A percentile compares a stretch with the other conserved stretches of the same genome.
phyloP scores from a whole-genome alignment of 225 moss, liverwort and hornwort species.

The Antitrichia curtipendula region DNA sequence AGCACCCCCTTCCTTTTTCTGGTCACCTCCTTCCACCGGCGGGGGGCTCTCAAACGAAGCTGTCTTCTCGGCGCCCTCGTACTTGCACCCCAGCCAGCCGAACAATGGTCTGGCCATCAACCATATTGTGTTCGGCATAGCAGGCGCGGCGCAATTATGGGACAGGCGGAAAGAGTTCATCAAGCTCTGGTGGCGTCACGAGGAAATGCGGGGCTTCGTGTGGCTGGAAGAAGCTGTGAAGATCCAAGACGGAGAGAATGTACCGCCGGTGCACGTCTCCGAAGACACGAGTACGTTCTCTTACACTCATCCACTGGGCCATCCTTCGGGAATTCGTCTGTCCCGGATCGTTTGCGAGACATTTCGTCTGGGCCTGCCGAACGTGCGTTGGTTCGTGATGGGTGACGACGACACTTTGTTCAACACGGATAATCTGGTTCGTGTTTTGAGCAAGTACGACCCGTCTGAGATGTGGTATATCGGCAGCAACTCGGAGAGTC shows the following conservation, averaged over 20 bases:
- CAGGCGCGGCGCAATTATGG: slow-evolving; percentile 92
- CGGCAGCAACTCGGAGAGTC: slow-evolving; percentile 85
- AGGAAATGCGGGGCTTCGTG: slow-evolving; percentile 91
- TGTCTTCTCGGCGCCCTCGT: background rate
- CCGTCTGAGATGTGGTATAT: slow-evolving; percentile 89
- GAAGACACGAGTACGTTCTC: slow-evolving; percentile 76
- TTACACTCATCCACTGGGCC: slow-evolving; percentile 75
- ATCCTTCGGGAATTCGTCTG: slow-evolving; percentile 87
- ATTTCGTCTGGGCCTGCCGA: slow-evolving; percentile 47
- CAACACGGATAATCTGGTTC: slow-evolving; percentile 77
- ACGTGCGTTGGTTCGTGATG: slow-evolving; percentile 97
- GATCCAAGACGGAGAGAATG: slow-evolving; percentile 6
- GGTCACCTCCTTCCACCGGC: background rate
- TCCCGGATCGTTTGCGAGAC: slow-evolving; percentile 75
- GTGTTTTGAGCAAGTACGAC: slow-evolving; percentile 77
- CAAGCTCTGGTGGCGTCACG: slow-evolving; percentile 84
- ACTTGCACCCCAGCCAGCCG: background rate
- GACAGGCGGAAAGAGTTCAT: slow-evolving; percentile 75
- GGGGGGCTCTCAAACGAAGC: background rate
- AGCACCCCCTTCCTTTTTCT: slow-evolving; percentile 22
- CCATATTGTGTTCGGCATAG: slow-evolving; percentile 84
- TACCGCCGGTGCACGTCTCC: slow-evolving; percentile 57
- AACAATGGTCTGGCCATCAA: slow-evolving; percentile 8
- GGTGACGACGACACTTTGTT: slow-evolving; percentile 95
- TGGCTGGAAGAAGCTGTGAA: slow-evolving; percentile 78